Evolutionary conservation across 2,329 filamentous ascomycete genomes (phyloP), one percentile per base, ranked within the genome.

Genomic region (Monilinia aucupariae): DNA sequence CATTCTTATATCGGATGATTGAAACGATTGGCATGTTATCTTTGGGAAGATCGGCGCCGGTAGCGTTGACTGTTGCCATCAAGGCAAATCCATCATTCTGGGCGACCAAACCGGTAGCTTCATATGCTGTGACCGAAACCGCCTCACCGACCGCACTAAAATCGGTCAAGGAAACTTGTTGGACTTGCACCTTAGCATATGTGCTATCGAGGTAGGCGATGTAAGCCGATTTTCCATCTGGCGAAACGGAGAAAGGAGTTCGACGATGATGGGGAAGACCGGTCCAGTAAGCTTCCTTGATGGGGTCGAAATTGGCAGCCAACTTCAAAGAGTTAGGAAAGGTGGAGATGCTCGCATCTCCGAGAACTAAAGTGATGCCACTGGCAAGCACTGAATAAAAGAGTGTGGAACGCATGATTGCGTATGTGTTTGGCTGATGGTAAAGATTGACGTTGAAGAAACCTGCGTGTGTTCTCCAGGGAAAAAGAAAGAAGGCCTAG

Each of bases 1-100:
- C 84, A 60, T 76, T 74, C 39, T 79, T 82, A 71, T 81, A 85
- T 61, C 83, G 79, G 73, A 86, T 85, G n/a, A 87, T 75, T 2
- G 82, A 81, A 17, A 83, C 75, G 12, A 86, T 80, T 1, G 83
- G 82, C 5, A 78, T 78, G 43, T 71, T 76, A 58, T 74, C 76
- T 5, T 78, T 73, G 15, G 82, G 79, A 1, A 80, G 79, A 63
- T 82, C 76, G 4, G 81, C 80, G 27, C 78, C 79, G 1, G 80
- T 78, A 2, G 81, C 82, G 74, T 85, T 85, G 48, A 71, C 61
- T 13, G 67, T 72, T 34, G 82, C 84, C 55, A 87, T 73, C 34
- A 86, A 73, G n/a, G 84, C 83, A 65, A 87, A 87, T 3, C 84
- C 84, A 71, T 87, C 83, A 66, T 84, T 77, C 69, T 86, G 84